Conservation (phyloP, 108 stramenopile species). For the Parietichytrium sp. region DNA sequence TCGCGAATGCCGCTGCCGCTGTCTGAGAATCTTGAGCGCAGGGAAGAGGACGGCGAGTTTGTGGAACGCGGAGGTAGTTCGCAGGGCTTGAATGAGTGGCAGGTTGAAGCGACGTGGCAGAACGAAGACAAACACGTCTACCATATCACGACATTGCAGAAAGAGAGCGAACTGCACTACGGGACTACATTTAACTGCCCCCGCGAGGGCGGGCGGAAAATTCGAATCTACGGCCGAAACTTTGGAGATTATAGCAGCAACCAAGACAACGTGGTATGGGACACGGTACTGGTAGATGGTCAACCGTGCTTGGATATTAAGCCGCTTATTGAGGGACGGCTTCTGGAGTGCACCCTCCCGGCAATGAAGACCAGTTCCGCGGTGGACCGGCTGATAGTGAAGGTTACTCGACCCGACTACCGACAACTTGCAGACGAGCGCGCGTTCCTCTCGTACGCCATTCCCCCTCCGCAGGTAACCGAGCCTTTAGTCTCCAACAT, state of each 20-base stretch:
- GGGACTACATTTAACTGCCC: constrained; percentile 56
- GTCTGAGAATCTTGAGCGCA: background rate
- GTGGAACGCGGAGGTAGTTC: constrained; percentile 27
- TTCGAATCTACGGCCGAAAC: constrained; percentile 52
- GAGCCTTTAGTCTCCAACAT: constrained; percentile 49
- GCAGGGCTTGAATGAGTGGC: constrained; percentile 35
- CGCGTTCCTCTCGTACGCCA: constrained; percentile 56
- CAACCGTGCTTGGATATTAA: constrained; percentile 39
- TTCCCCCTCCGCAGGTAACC: background rate
- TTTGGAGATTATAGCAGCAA: constrained; percentile 45
- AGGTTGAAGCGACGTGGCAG: background rate
- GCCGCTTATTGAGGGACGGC: background rate
- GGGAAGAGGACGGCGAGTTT: constrained; percentile 33
- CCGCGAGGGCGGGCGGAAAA: constrained; percentile 40
- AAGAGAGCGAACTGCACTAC: constrained; percentile 37
- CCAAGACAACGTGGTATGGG: background rate
- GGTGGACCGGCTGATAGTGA: background rate
- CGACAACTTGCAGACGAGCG: constrained; percentile 40
- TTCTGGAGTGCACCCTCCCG: constrained; percentile 49
- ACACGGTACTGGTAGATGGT: constrained; percentile 44
- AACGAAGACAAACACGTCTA: constrained; percentile 17
- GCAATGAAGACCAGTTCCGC: background rate
- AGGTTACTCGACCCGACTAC: constrained; percentile 11
- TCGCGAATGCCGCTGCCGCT: background rate
- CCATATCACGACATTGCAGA: background rate